Percentiles rank a stretch among this genome's conserved stretches.
Evolutionary conservation across 371 early-diverging fungal species (phyloP).

Genomic region (Mucor irregularis): DNA sequence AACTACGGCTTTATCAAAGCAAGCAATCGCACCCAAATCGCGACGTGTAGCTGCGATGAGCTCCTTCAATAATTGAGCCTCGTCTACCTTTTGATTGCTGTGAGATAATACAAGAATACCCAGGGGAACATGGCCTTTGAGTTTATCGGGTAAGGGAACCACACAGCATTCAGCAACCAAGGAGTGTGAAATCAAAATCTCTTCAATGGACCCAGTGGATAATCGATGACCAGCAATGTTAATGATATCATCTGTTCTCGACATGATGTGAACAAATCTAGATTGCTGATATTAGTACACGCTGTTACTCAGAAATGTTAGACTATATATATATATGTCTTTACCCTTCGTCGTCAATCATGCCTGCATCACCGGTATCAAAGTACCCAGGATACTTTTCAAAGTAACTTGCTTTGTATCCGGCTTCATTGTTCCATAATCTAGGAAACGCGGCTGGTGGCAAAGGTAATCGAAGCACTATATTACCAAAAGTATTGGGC

Average conservation of each 20-base stretch:
- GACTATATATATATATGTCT: background rate
- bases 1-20: conserved; percentile 65
- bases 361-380: conserved; percentile 85
- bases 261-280: conserved; percentile 74
- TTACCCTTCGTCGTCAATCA: conserved; percentile 74
- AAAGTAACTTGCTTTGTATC: conserved; percentile 80
- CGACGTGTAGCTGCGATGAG: conserved; percentile 53
- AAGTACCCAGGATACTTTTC: conserved; percentile 79
- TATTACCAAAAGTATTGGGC: conserved; percentile 69
- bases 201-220: conserved; percentile 92
- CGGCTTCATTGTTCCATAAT: conserved; percentile 75
- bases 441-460: conserved; percentile 76
- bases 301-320: background rate
- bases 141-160: conserved; percentile 62
- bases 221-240: conserved; percentile 93
- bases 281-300: background rate
- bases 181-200: conserved; percentile 69
- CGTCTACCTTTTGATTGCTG: conserved; percentile 14
- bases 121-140: conserved; percentile 73
- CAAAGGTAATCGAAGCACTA: conserved; percentile 80
- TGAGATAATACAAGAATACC: conserved; percentile 60
- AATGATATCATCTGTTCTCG: conserved; percentile 92
- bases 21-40: conserved; percentile 80
- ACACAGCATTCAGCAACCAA: conserved; percentile 81
- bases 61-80: conserved; percentile 41